phyloP scores from a whole-genome alignment of 2,329 filamentous ascomycete species.

The Ophiostoma triangulosporum region DNA sequence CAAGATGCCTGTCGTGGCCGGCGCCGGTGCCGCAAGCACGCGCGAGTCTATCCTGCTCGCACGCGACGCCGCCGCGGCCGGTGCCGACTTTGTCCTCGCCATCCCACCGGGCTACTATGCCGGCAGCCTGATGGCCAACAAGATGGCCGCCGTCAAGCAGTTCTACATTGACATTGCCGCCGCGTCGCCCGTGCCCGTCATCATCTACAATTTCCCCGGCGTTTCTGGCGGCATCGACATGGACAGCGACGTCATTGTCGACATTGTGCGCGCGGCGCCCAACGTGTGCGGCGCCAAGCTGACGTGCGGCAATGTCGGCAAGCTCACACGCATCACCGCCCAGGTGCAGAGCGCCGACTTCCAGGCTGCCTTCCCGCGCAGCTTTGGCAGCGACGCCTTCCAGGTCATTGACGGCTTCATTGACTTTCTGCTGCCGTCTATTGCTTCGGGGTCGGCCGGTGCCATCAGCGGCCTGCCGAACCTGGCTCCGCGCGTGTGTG shows the following conservation, averaged over 20 bases:
- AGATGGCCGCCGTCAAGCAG: slow-evolving; percentile 12
- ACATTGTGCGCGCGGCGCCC: slow-evolving; percentile 12
- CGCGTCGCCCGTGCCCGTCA: slow-evolving; percentile 14
- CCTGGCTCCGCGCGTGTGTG: slow-evolving; percentile 10
- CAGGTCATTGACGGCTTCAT: slow-evolving; percentile 18
- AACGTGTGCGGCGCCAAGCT: slow-evolving; percentile 17
- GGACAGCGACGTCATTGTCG: slow-evolving; percentile 15
- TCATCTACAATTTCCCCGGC: slow-evolving; percentile 17
- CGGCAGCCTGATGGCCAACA: slow-evolving; percentile 20
- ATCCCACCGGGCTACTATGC: slow-evolving; percentile 28
- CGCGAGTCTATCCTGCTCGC: slow-evolving; percentile 23
- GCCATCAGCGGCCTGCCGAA: slow-evolving; percentile 11
- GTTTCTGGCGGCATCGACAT: slow-evolving; percentile 15
- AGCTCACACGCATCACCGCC: slow-evolving; percentile 14
- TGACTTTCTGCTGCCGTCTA: slow-evolving; percentile 18
- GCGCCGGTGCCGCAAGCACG: slow-evolving; percentile 27
- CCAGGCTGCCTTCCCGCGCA: slow-evolving; percentile 4
- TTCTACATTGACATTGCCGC: slow-evolving; percentile 16
- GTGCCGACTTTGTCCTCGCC: slow-evolving; percentile 25
- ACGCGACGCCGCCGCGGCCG: slow-evolving; percentile 24
- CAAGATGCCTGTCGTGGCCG: slow-evolving; percentile 30
- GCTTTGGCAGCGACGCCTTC: slow-evolving; percentile 8
- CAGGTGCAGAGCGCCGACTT: slow-evolving; percentile 7
- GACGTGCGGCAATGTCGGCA: slow-evolving; percentile 15
- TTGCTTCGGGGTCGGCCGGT: slow-evolving; percentile 13